phyloP scores from a whole-genome alignment of 2,329 filamentous ascomycete genomes.

The Annulohypoxylon truncatum region DNA sequence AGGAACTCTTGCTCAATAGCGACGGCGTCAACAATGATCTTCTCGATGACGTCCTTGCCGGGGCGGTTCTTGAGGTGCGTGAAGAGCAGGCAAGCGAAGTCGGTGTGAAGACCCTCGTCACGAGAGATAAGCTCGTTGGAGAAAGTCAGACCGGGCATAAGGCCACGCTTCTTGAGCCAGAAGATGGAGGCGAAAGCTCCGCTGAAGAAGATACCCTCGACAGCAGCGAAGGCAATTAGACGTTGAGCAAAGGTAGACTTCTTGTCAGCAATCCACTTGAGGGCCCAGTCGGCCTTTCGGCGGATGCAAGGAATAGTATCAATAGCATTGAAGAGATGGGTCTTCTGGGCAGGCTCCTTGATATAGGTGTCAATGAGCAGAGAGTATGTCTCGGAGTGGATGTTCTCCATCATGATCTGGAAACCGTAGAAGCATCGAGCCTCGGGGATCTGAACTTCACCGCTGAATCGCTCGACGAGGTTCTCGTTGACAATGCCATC shows the following conservation, averaged over 20 bases:
- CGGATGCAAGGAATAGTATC: constrained; percentile 98
- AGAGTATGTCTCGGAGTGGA: constrained; percentile 99
- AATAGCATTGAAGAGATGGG: constrained; percentile 97
- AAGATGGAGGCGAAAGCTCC: constrained; percentile 99
- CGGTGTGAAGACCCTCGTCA: constrained; percentile 98
- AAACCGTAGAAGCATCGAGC: constrained; percentile 99
- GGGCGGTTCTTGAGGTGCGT: constrained; percentile 96
- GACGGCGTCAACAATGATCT: constrained; percentile 95
- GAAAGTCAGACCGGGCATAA: constrained; percentile 98
- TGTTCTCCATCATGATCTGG: constrained; percentile 99
- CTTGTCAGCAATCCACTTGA: constrained; percentile 93
- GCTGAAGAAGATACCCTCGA: constrained; percentile 99
- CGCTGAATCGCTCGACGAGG: constrained; percentile 96
- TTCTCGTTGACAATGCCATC: constrained; percentile 99
- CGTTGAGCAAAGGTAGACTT: constrained; percentile 95
- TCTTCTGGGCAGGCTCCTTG: constrained; percentile 94
- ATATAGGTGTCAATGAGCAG: constrained; percentile 99
- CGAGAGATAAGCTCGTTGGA: constrained; percentile 99
- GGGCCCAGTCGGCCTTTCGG: constrained; percentile 98
- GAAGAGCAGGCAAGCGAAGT: constrained; percentile 97
- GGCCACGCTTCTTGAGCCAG: constrained; percentile 99
- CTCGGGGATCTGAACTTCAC: constrained; percentile 96
- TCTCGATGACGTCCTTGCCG: constrained; percentile 80
- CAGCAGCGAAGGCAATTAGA: constrained; percentile 94
- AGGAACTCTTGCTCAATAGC: constrained; percentile 97